A percentile compares a stretch with the other conserved stretches of the same genome.
Evolutionary conservation across 257 asterid genomes (phyloP).

Genomic region (Handroanthus guayacan): DNA sequence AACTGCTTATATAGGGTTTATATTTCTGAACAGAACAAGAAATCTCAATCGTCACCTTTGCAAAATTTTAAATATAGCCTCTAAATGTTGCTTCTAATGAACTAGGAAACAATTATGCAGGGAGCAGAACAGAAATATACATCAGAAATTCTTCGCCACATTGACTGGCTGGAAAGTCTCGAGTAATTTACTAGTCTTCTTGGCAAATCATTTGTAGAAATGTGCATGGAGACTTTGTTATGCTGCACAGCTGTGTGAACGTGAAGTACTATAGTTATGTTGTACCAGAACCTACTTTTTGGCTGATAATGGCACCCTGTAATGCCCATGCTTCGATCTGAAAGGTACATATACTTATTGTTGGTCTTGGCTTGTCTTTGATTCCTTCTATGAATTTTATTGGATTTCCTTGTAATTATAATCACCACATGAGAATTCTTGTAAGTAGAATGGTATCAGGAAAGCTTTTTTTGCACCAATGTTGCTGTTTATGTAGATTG

Average conservation of each 20-base stretch:
- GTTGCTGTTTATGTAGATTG: conserved; percentile 1
- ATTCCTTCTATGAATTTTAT: conserved; percentile 31
- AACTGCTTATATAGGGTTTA: neutral
- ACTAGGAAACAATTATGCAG: conserved; percentile 29
- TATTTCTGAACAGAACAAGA: neutral
- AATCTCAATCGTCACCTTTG: neutral
- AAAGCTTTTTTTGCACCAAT: conserved; percentile 11
- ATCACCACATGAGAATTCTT: neutral
- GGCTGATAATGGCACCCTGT: conserved; percentile 36
- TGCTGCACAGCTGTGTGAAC: conserved; percentile 45
- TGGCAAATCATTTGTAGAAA: conserved; percentile 26
- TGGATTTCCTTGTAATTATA: conserved; percentile 15
- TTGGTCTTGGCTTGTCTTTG: conserved; percentile 41
- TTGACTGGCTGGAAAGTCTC: conserved; percentile 36
- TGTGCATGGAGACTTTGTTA: conserved; percentile 23
- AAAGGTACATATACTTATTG: conserved; percentile 42
- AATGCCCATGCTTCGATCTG: conserved; percentile 43
- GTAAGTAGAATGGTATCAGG: neutral
- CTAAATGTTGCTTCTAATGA: neutral
- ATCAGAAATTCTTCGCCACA: conserved; percentile 32
- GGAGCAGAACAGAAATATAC: conserved; percentile 25
- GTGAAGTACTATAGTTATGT: conserved; percentile 31
- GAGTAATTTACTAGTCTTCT: conserved; percentile 33
- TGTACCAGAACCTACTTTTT: conserved; percentile 33
- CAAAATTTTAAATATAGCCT: conserved; percentile 6